Evolutionary conservation across 257 asterid genomes (phyloP).

Genomic region (Plantago ovata): DNA sequence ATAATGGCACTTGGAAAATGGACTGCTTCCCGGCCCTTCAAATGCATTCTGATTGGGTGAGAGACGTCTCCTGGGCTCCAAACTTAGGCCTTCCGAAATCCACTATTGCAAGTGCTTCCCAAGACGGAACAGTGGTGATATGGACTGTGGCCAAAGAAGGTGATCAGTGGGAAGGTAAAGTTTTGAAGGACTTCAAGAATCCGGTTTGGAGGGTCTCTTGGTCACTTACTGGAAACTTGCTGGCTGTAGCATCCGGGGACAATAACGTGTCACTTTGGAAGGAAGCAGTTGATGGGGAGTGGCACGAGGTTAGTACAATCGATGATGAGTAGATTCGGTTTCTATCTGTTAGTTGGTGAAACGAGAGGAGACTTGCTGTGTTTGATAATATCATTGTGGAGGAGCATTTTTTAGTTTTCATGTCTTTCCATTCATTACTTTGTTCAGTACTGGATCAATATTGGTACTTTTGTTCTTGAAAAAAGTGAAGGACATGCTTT

Average conservation of each 20-base stretch:
- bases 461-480: too few species aligned
- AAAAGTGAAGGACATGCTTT: too few species aligned
- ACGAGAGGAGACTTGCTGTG: background rate
- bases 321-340: constrained; percentile 38
- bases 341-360: background rate
- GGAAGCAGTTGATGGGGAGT: constrained; percentile 68
- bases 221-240: constrained; percentile 59
- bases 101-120: constrained; percentile 68
- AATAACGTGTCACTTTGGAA: constrained; percentile 51
- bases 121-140: constrained; percentile 57
- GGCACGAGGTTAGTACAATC: constrained; percentile 51
- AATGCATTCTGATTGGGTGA: constrained; percentile 57
- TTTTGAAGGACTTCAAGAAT: constrained; percentile 48
- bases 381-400: background rate
- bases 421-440: too few species aligned
- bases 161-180: constrained; percentile 59
- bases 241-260: constrained; percentile 67
- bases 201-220: constrained; percentile 78
- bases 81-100: constrained; percentile 66
- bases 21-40: constrained; percentile 59
- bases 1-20: constrained; percentile 52
- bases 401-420: too few species aligned
- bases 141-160: constrained; percentile 63
- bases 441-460: too few species aligned
- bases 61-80: constrained; percentile 73